phyloP scores from a whole-genome alignment of 2,329 filamentous ascomycete genomes.

The Colletotrichum brevisporum region DNA sequence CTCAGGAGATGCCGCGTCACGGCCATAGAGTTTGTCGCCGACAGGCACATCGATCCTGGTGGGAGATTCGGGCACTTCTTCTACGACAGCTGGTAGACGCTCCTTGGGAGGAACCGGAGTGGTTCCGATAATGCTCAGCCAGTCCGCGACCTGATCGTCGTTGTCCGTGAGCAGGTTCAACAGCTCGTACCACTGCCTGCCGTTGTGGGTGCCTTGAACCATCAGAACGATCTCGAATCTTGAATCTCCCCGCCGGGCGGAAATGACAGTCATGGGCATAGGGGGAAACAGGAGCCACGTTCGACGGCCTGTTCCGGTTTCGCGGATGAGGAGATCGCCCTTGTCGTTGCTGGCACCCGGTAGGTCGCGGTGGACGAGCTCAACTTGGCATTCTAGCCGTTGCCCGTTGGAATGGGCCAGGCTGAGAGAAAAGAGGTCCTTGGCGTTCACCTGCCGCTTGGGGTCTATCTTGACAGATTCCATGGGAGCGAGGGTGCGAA shows the following conservation, averaged over 20 bases:
- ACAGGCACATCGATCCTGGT: slow-evolving; percentile 37
- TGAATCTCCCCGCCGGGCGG: slow-evolving; percentile 81
- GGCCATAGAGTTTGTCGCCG: slow-evolving; percentile 31
- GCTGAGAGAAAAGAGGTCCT: slow-evolving; percentile 91
- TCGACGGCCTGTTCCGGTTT: slow-evolving; percentile 81
- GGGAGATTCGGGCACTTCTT: slow-evolving; percentile 41
- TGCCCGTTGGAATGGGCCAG: slow-evolving; percentile 92
- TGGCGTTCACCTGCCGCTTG: slow-evolving; percentile 86
- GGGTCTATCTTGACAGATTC: slow-evolving; percentile 80
- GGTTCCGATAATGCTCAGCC: slow-evolving; percentile 83
- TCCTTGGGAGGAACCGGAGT: slow-evolving; percentile 63
- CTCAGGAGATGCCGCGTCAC: slow-evolving; percentile 41
- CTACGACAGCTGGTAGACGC: slow-evolving; percentile 51
- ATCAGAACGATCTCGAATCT: slow-evolving; percentile 85
- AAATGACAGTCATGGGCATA: slow-evolving; percentile 79
- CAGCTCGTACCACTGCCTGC: slow-evolving; percentile 85
- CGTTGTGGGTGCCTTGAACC: slow-evolving; percentile 79
- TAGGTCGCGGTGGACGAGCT: slow-evolving; percentile 88
- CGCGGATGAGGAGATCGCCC: slow-evolving; percentile 92
- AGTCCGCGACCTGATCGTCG: slow-evolving; percentile 84
- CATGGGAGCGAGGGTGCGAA: slow-evolving; percentile 80
- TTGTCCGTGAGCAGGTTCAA: slow-evolving; percentile 83
- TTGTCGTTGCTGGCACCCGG: slow-evolving; percentile 74
- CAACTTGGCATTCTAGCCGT: slow-evolving; percentile 88
- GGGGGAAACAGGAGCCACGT: slow-evolving; percentile 93